Conservation (phyloP, 164 flowering plant genomes). For the Piper betle region DNA sequence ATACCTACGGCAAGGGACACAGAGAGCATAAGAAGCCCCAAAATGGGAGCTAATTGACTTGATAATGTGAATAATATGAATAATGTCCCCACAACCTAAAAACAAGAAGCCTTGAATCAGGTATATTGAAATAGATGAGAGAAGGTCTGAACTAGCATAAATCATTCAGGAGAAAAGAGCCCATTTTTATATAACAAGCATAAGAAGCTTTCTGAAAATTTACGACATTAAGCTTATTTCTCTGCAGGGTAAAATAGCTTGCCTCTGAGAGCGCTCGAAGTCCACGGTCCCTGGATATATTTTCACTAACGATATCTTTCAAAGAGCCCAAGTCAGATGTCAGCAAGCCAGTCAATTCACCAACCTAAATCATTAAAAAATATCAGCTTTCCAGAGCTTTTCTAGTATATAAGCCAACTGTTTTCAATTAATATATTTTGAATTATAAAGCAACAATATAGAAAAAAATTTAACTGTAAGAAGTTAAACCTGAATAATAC, state of each 20-base stretch:
- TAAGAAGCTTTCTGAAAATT: background rate
- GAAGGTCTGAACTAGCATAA: background rate
- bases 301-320: conserved; percentile 74
- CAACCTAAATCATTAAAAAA: conserved; percentile 42
- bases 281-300: conserved; percentile 92
- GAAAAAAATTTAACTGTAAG: background rate
- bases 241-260: conserved; percentile 62
- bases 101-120: conserved; percentile 2
- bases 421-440: background rate
- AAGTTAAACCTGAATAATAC: conserved; percentile 15
- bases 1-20: conserved; percentile 69
- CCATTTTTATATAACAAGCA: background rate
- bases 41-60: conserved; percentile 79
- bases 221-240: conserved; percentile 45
- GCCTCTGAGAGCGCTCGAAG: conserved; percentile 97
- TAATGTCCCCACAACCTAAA: conserved; percentile 74
- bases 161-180: background rate
- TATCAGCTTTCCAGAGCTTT: background rate
- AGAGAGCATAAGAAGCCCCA: conserved; percentile 53
- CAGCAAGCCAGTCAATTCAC: conserved; percentile 75
- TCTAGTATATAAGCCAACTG: too few relatives aligned
- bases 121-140: background rate
- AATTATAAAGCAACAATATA: background rate
- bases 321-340: conserved; percentile 92
- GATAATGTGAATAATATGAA: conserved; percentile 67